These are phyloP conservation scores for Luffa aegyptiaca DNA, from an alignment of 306 rosid species.

Conservation along the genomic window DNA sequence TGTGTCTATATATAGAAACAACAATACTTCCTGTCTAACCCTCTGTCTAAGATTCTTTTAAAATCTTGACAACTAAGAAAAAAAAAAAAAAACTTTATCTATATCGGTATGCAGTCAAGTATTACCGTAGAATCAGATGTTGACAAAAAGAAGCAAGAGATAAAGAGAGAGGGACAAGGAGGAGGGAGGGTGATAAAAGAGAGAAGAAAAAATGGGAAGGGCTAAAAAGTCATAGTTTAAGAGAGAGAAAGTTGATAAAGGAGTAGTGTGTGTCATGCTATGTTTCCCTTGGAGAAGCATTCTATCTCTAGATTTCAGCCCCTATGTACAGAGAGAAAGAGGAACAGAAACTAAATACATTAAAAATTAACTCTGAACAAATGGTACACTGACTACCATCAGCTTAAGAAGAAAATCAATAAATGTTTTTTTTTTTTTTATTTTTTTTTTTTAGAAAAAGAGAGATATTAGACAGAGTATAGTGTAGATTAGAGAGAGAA, in stretches of 20 bases:
- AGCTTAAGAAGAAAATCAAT: not conserved
- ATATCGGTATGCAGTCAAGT: too few relatives aligned
- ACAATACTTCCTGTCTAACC: too few relatives aligned
- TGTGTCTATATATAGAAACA: conserved; percentile 19
- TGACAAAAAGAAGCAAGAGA: not conserved
- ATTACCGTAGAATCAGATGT: not conserved
- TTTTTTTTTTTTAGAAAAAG: not conserved
- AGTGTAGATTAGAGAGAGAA: too few relatives aligned
- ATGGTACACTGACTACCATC: not conserved
- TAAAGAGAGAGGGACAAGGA: conserved; percentile 1
- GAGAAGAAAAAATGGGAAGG: not conserved
- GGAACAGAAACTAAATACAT: not conserved
- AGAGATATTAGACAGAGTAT: too few relatives aligned
- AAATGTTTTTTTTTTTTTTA: not conserved
- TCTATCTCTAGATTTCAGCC: conserved; percentile 8
- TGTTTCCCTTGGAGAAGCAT: conserved; percentile 1
- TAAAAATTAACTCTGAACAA: not conserved
- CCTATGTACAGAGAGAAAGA: not conserved
- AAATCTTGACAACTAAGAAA: too few relatives aligned
- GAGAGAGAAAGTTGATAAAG: not conserved
- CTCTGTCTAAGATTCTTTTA: too few relatives aligned
- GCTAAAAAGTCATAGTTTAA: not conserved
- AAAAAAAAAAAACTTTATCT: too few relatives aligned
- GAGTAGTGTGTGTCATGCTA: not conserved
- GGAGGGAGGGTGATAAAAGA: not conserved